Base-by-base conservation (phyloP, 2,329 filamentous ascomycete genomes). In the Pyrenochaeta sp. region DNA sequence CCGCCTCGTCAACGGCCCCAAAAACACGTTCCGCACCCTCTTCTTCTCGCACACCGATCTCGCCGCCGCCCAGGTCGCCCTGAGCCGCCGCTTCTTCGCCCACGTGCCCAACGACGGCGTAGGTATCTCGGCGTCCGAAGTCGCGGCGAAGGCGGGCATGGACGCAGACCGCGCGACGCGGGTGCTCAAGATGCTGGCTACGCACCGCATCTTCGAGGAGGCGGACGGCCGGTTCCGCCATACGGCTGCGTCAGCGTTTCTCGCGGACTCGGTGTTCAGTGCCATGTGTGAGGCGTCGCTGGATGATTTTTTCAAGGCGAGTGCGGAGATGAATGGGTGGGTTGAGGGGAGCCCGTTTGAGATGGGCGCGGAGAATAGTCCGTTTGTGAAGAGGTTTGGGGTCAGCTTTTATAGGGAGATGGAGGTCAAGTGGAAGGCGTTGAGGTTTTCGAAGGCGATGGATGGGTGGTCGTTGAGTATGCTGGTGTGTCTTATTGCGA, bases 171-270 rank as follows among this genome's bases (percentile, higher is more conserved):
- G 60, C 7, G 36, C 48, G 3, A 48, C 37, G 4, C 39, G 51
- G 0, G 42, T 65, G 9, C 30, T 66, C 19, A 56, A 54, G 23
- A 36, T 60, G 17, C 38, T 66, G 11, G 55, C 54, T 4, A 59
- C 61, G 2, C 51, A 50, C 10, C 54, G 56, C 20, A 48, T 60
- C 20, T 63, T 65, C 30, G 22, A 56, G 22, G 54, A 65, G 41
- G 47, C 49, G 7, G n/a, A 40, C 11, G 43, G 35, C n/a, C 28
- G n/a, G 13, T 51, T 48, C 19, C 27, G 40, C 8, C 48, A 51
- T 20, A 48, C 46, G 17, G 29, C 35, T 2, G 15, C 19, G 11
- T 35, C 32, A 19, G 11, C 18, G 1, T 31, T 45, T 30, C 15
- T 41, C 13, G 29, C 15, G 18, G 34, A 13, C 22, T 32, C 34